phyloP scores from a whole-genome alignment of 2,329 filamentous ascomycete species.

The Rasamsonia emersonii region DNA sequence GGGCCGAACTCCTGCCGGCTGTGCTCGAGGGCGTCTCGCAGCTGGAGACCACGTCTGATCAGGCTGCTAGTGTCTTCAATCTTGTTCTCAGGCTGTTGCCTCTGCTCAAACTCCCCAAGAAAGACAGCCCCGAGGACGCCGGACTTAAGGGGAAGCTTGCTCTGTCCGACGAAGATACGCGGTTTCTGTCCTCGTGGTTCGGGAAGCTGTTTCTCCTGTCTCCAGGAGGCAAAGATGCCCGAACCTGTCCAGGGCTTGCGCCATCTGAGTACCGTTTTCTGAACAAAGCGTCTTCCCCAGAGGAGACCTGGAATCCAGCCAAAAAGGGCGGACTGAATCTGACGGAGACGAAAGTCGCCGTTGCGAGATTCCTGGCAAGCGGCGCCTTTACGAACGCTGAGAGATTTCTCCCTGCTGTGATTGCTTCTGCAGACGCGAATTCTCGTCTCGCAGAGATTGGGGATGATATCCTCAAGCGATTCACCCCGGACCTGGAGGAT shows the following conservation, averaged over 20 bases:
- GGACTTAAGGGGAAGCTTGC: constrained; percentile 58
- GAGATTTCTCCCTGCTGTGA: constrained; percentile 73
- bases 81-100: constrained; percentile 69
- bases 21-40: constrained; percentile 59
- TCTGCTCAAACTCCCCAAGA: constrained; percentile 56
- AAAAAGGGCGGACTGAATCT: constrained; percentile 55
- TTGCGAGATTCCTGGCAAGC: constrained; percentile 66
- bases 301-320: constrained; percentile 54
- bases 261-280: constrained; percentile 60
- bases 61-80: constrained; percentile 66
- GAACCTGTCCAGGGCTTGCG: constrained; percentile 53
- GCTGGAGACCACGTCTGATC: constrained; percentile 44
- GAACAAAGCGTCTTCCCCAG: constrained; percentile 46
- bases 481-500: constrained; percentile 60
- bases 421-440: constrained; percentile 74
- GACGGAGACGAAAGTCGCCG: constrained; percentile 60
- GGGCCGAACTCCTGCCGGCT: constrained; percentile 63
- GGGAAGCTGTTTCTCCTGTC: constrained; percentile 66
- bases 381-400: constrained; percentile 78
- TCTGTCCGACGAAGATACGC: constrained; percentile 61
- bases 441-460: constrained; percentile 74
- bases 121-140: constrained; percentile 70
- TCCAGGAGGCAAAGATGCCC: constrained; percentile 35
- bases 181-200: constrained; percentile 66
- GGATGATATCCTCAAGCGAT: constrained; percentile 80